Base-by-base conservation (phyloP, 129 eudicot genomes). In the Chrysanthemum lavandulifolium region DNA sequence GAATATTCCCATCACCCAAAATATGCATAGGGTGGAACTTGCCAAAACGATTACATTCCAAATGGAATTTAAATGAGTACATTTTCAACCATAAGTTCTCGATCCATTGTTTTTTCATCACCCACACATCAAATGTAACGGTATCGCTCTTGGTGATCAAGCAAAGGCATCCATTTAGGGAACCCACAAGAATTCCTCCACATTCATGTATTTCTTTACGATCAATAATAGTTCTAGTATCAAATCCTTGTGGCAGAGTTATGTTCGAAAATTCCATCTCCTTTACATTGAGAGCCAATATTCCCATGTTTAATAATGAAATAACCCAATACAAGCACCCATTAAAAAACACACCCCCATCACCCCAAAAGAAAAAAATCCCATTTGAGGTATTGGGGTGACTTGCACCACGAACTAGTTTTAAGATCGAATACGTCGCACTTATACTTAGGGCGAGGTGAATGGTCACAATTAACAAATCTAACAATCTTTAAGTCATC, bases 121-220 rank as follows among this genome's bases (percentile, higher is more conserved):
- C 16, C 71, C 71, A 47, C 36, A 48, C 19, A 18, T 66, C 36
- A 16, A 16, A 66, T 66, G 15, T 66, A 18, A 10, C 0, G 3
- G 12, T 5, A 66, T 1, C 18, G 5, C 6, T 10, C 14, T 2
- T 48, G 33, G 12, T 66, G 5, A 66, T 10, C 36, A 19, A 5
- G 36, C 40, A 66, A 66, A 66, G 71, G 71, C 57, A 40, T 47
- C 71, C 71, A 8, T 19, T n/a, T 19, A 66, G 8, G 18, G 57
- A 66, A 16, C 71, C 57, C 56, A 66, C 40, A 45, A 19, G 33
- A 43, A 14, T 49, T 49, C 52, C 6, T 1, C 0, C 0, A 2
- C 12, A 51, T 3, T 50, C n/a, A 10, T 50, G 1, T 10, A 14
- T 11, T 2, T 14, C 55, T 2, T 11, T 11, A 2, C 3, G 13